Conservation (phyloP, 208 protist species). For the Trypanosoma lewisi region DNA sequence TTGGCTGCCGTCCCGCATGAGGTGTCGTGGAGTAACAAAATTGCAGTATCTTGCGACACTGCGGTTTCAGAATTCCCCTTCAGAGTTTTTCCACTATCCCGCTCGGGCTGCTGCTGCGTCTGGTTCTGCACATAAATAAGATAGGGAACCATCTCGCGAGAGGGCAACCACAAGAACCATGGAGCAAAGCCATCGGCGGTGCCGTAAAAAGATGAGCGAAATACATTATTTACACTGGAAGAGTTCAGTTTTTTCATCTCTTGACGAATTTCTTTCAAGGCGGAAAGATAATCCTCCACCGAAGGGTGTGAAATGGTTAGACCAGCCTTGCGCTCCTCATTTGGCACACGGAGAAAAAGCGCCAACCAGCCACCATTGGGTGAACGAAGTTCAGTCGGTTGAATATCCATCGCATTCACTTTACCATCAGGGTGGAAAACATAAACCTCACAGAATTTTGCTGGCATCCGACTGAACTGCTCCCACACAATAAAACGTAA, state of each 20-base stretch:
- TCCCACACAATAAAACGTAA: constrained; percentile 19
- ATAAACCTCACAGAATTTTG: constrained; percentile 21
- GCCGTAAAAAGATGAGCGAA: constrained; percentile 8
- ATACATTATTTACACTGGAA: neutral
- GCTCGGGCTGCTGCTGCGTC: neutral
- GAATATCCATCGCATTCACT: constrained; percentile 9
- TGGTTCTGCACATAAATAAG: constrained; percentile 19
- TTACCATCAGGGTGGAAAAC: constrained; percentile 18
- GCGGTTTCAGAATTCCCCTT: neutral
- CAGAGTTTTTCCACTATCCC: neutral
- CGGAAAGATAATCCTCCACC: neutral
- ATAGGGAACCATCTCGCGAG: constrained; percentile 13
- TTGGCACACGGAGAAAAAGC: constrained; percentile 1
- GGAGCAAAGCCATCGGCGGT: neutral
- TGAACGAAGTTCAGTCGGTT: neutral
- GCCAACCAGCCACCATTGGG: constrained; percentile 8
- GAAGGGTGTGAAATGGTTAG: neutral
- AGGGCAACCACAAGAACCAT: constrained; percentile 30
- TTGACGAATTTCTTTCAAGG: neutral
- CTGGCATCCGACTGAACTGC: neutral
- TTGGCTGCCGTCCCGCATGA: constrained; percentile 44
- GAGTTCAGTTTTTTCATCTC: neutral
- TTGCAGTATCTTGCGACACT: neutral
- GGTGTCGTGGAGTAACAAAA: constrained; percentile 38
- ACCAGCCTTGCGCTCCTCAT: neutral